phyloP scores from a whole-genome alignment of 257 asterid genomes.

The Gardenia jasminoides region DNA sequence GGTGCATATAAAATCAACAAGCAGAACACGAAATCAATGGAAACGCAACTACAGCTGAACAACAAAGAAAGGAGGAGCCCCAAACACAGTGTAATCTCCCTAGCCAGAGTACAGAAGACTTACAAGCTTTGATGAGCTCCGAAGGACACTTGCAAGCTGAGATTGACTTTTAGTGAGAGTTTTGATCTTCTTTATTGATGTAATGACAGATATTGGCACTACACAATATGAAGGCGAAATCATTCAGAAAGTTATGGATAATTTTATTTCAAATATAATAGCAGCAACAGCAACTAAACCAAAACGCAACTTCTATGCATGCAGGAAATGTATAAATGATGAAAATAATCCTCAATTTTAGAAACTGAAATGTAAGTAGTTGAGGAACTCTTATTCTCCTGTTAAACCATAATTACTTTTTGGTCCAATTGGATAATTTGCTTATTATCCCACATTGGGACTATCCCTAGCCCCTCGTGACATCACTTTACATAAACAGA shows the following conservation, averaged over 20 bases:
- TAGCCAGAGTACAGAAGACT: constrained; percentile 15
- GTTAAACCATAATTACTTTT: too few species aligned
- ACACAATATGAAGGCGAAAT: constrained; percentile 20
- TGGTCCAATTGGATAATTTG: too few species aligned
- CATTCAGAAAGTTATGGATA: background rate
- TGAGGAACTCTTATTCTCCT: background rate
- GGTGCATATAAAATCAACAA: constrained; percentile 8
- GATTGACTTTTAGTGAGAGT: constrained; percentile 48
- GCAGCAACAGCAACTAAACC: background rate
- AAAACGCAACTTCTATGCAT: background rate
- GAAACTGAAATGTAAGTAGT: background rate
- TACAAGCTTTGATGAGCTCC: constrained; percentile 70
- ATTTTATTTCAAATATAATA: background rate
- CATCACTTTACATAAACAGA: too few species aligned
- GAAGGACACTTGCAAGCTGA: constrained; percentile 65
- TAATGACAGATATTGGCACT: constrained; percentile 83
- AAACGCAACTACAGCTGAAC: background rate
- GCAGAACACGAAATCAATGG: background rate
- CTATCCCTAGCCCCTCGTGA: too few species aligned
- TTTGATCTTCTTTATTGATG: constrained; percentile 81
- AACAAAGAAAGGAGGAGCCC: background rate
- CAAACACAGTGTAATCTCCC: background rate
- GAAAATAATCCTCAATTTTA: background rate
- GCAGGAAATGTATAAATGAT: background rate
- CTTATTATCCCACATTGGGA: too few species aligned